A percentile compares a stretch with the other conserved stretches of the same genome.
These are phyloP conservation scores for Exobasidium cylindrosporum DNA, from an alignment of 1,284 basidiomycete genomes.

Conservation along the genomic window DNA sequence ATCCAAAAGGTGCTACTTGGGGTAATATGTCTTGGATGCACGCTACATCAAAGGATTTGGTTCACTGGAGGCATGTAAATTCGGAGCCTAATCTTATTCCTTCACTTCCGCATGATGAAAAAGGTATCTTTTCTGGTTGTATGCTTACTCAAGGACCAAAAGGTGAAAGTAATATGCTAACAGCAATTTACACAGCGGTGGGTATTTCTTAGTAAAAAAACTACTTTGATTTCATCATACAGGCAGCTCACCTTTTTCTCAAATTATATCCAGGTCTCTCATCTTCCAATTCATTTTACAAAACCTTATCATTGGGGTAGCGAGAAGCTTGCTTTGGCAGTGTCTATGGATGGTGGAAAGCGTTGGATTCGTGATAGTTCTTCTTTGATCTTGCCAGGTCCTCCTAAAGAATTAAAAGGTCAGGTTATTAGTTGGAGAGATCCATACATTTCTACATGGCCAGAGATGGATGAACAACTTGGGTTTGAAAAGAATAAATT, in stretches of 20 bases:
- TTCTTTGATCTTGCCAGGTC: conserved; percentile 25
- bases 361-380: conserved; percentile 23
- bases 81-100: conserved; percentile 24
- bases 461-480: conserved; percentile 28
- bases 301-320: conserved; percentile 31
- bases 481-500: conserved; percentile 13
- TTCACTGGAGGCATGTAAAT: conserved; percentile 32
- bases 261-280: conserved; percentile 38
- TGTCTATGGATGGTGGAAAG: conserved; percentile 33
- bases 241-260: conserved; percentile 14
- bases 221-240: neutral
- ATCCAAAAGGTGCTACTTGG: conserved; percentile 35
- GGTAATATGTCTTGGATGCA: conserved; percentile 43
- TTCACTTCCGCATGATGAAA: conserved; percentile 26
- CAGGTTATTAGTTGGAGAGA: conserved; percentile 41
- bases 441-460: conserved; percentile 34
- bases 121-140: conserved; percentile 40
- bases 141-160: conserved; percentile 28
- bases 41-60: conserved; percentile 29
- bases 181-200: conserved; percentile 41
- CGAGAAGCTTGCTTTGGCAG: conserved; percentile 37
- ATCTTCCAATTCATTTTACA: conserved; percentile 38
- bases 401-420: conserved; percentile 25
- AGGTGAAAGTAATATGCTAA: conserved; percentile 25
- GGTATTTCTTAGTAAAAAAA: neutral